Percentiles rank a stretch among this genome's conserved stretches.
phyloP scores from a whole-genome alignment of 805 yeast species.

The Tetrapisispora taiwanensis region DNA sequence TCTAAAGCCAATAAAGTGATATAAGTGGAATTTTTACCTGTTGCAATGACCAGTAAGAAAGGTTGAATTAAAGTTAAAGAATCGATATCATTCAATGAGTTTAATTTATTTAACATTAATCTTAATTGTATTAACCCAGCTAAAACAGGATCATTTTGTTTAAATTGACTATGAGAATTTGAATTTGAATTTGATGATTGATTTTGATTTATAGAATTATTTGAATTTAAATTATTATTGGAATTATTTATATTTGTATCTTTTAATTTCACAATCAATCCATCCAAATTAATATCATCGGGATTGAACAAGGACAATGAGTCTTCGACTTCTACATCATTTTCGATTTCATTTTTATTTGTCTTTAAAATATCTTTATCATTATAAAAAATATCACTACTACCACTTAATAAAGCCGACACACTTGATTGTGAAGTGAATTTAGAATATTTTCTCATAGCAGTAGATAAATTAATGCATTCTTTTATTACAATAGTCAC shows the following conservation, averaged over 20 bases:
- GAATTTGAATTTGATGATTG: background rate
- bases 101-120: conserved; percentile 49
- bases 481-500: conserved; percentile 75
- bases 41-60: conserved; percentile 66
- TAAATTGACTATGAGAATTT: background rate
- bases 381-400: conserved; percentile 34
- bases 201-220: background rate
- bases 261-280: conserved; percentile 27
- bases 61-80: conserved; percentile 71
- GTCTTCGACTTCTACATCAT: conserved; percentile 26
- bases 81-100: conserved; percentile 47
- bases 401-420: conserved; percentile 70
- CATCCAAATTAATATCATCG: conserved; percentile 13
- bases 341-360: conserved; percentile 20
- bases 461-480: conserved; percentile 72
- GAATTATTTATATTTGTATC: background rate
- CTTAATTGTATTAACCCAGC: conserved; percentile 71
- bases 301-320: background rate
- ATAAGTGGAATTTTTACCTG: conserved; percentile 71
- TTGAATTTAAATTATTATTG: too few relatives aligned
- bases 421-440: conserved; percentile 57
- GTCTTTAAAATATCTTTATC: background rate
- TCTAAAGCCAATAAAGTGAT: conserved; percentile 72
- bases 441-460: conserved; percentile 78
- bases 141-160: conserved; percentile 43